A percentile compares a stretch with the other conserved stretches of the same genome.
Evolutionary conservation across 441 rosid species (phyloP).

Genomic region (Hypseocharis bilobata): DNA sequence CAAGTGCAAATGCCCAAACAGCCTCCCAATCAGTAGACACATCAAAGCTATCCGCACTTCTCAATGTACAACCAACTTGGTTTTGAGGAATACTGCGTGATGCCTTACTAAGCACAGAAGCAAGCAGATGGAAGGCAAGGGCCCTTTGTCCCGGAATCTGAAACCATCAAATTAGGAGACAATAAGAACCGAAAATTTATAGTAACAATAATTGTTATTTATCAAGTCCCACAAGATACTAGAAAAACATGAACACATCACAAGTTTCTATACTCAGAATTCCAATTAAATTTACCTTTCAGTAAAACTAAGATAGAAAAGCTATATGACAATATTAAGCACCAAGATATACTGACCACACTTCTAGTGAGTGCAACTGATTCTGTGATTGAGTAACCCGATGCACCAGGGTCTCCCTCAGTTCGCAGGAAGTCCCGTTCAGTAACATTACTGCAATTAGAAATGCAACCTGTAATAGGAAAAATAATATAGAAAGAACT

Average conservation of each 20-base stretch:
- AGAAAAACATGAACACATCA: background rate
- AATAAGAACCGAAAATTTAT: background rate
- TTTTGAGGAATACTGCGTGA: conserved; percentile 37
- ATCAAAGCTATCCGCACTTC: conserved; percentile 26
- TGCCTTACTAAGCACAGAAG: conserved; percentile 68
- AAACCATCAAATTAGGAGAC: conserved; percentile 23
- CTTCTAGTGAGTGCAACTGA: conserved; percentile 73
- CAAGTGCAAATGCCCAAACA: conserved; percentile 88
- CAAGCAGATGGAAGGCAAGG: conserved; percentile 67
- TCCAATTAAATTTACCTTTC: conserved; percentile 4
- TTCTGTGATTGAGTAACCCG: conserved; percentile 83
- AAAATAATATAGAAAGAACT: conserved; percentile 1
- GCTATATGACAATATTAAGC: conserved; percentile 4
- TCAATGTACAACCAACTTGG: conserved; percentile 35
- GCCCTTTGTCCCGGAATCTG: conserved; percentile 83
- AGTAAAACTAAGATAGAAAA: conserved; percentile 4
- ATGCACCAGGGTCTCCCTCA: conserved; percentile 88
- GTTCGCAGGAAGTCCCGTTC: conserved; percentile 77
- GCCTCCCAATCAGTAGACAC: conserved; percentile 71
- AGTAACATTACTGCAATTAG: conserved; percentile 36
- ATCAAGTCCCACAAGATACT: background rate
- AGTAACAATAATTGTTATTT: background rate
- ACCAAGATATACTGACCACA: conserved; percentile 43
- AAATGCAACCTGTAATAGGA: conserved; percentile 35
- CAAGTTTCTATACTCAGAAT: conserved; percentile 4